phyloP scores from a whole-genome alignment of 257 asterid species.

The Phtheirospermum japonicum region DNA sequence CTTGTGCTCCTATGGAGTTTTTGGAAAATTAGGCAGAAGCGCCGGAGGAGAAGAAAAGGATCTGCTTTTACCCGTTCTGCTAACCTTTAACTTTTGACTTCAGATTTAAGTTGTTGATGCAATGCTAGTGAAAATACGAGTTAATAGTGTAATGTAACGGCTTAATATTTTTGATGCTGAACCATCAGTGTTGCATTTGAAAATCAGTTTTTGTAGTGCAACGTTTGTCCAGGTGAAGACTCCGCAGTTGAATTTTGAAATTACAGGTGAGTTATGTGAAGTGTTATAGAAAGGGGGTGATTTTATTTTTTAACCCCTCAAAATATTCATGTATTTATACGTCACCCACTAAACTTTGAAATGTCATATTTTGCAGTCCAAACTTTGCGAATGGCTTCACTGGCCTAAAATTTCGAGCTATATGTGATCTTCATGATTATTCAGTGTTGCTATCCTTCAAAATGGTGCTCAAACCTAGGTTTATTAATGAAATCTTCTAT shows the following conservation, averaged over 20 bases:
- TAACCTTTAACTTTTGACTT: conserved; percentile 37
- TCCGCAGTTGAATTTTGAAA: background rate
- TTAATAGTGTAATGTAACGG: conserved; percentile 14
- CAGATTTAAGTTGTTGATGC: conserved; percentile 7
- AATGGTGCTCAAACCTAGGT: too few species aligned
- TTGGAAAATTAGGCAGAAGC: conserved; percentile 81
- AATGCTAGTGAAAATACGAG: conserved; percentile 11
- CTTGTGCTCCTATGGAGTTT: conserved; percentile 58
- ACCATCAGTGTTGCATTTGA: conserved; percentile 14
- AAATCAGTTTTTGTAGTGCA: background rate
- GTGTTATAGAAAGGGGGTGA: too few species aligned
- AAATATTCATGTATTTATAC: too few species aligned
- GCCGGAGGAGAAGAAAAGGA: conserved; percentile 76
- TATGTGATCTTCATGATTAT: too few species aligned
- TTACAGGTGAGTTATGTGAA: background rate
- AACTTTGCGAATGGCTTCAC: too few species aligned
- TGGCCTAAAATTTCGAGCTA: too few species aligned
- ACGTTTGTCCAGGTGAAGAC: background rate
- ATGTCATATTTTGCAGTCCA: too few species aligned
- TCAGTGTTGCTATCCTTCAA: too few species aligned
- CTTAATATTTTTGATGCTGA: conserved; percentile 22
- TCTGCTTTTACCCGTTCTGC: conserved; percentile 52
- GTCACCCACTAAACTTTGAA: too few species aligned
- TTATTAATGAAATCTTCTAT: too few species aligned
- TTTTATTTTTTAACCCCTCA: too few species aligned